Evolutionary conservation across 2,329 filamentous ascomycete species (phyloP).

Genomic region (Xylaria sp.): DNA sequence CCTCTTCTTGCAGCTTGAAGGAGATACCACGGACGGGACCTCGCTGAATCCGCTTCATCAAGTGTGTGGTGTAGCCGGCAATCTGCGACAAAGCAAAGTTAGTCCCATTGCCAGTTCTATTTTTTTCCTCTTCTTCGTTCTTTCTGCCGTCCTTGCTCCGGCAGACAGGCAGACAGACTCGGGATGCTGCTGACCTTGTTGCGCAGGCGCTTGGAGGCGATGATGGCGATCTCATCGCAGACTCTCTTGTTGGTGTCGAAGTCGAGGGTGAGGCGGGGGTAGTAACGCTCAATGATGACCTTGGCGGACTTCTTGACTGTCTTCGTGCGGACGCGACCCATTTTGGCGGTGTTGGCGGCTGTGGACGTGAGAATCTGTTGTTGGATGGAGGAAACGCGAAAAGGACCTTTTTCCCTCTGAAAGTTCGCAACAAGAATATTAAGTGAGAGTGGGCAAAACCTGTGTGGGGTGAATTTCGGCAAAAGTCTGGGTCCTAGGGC

Average conservation of each 20-base stretch:
- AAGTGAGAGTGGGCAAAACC: conserved; percentile 25
- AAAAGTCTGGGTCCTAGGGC: conserved; percentile 35
- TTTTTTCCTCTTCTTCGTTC: too few relatives aligned
- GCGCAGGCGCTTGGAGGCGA: conserved; percentile 96
- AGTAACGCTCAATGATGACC: conserved; percentile 99
- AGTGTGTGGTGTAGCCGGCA: conserved; percentile 96
- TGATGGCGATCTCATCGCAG: conserved; percentile 99
- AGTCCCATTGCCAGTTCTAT: conserved; percentile 11
- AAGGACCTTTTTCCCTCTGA: conserved; percentile 34
- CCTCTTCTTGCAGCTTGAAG: conserved; percentile 99
- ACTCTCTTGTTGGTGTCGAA: conserved; percentile 99
- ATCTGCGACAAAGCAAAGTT: conserved; percentile 58
- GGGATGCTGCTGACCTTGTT: conserved; percentile 76
- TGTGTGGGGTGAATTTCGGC: conserved; percentile 35
- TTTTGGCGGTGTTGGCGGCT: conserved; percentile 61
- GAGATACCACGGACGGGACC: conserved; percentile 99
- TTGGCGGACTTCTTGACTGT: conserved; percentile 83
- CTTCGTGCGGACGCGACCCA: conserved; percentile 73
- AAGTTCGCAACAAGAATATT: conserved; percentile 22
- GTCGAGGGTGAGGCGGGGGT: conserved; percentile 97
- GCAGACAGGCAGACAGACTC: not conserved
- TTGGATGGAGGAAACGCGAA: conserved; percentile 32
- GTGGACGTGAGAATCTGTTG: conserved; percentile 38
- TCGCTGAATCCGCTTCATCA: conserved; percentile 99
- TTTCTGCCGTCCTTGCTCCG: too few relatives aligned